Evolutionary conservation across 192 early-diverging fungal genomes (phyloP).

Genomic region (Podila horticola): DNA sequence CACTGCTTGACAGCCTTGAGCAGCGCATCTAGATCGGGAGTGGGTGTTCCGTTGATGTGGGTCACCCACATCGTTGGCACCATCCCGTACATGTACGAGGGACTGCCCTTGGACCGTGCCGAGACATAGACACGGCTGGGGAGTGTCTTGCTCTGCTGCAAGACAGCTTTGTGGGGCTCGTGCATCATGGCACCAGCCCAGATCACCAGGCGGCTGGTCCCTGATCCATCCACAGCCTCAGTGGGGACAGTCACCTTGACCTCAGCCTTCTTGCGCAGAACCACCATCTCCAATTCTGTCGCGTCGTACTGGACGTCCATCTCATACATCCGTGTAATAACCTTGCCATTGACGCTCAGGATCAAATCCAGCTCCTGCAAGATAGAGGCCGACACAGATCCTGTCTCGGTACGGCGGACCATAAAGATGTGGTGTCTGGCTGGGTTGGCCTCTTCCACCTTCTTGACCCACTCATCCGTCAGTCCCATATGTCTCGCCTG

Average conservation of each 20-base stretch:
- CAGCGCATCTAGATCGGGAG: conserved; percentile 69
- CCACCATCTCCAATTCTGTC: conserved; percentile 64
- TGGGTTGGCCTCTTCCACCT: conserved; percentile 64
- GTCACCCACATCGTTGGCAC: conserved; percentile 79
- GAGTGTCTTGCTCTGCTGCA: conserved; percentile 71
- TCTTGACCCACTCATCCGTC: conserved; percentile 64
- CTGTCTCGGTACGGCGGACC: conserved; percentile 67
- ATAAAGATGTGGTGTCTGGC: conserved; percentile 67
- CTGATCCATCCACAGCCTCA: conserved; percentile 62
- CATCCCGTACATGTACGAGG: conserved; percentile 72
- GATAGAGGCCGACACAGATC: conserved; percentile 65
- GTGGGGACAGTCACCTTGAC: conserved; percentile 79
- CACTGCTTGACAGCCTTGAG: conserved; percentile 65
- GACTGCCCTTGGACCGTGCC: conserved; percentile 64
- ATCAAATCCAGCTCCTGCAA: conserved; percentile 74
- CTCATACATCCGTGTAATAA: conserved; percentile 69
- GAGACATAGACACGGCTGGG: conserved; percentile 76
- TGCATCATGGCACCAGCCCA: conserved; percentile 90
- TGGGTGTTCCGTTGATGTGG: conserved; percentile 71
- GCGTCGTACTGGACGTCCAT: conserved; percentile 70
- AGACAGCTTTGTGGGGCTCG: conserved; percentile 74
- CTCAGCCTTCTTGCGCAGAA: conserved; percentile 80
- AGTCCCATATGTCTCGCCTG: conserved; percentile 70
- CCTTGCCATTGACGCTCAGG: conserved; percentile 74
- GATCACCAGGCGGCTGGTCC: conserved; percentile 75